Base-by-base conservation (phyloP, 495 filamentous ascomycete genomes). In the Xylaria telfairii region DNA sequence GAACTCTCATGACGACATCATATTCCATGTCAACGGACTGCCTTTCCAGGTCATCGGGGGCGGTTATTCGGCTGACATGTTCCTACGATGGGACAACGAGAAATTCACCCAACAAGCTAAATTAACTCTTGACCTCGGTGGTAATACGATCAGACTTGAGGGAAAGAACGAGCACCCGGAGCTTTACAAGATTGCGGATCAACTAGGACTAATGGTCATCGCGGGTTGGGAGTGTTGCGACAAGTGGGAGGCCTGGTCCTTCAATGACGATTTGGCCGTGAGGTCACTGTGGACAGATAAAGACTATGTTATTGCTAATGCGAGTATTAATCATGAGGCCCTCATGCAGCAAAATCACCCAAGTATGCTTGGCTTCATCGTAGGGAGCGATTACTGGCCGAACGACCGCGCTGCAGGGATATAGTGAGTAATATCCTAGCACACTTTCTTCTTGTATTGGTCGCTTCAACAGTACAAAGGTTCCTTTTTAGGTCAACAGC, bases 211-310 rank as follows among this genome's bases (percentile, higher is more conserved):
- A 10, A 90, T 92, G 88, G 75, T 92, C 6, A 75, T 92, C 56
- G 75, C 87, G 0, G 90, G 90, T 0, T 92, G 89, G 89, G 89
- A 91, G 65, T 92, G 90, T 72, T 92, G 90, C 70, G 86, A 91
- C 66, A 91, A 91, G 73, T 91, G 89, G 90, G 89, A 91, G 70
- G 88, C 82, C 0, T 91, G 89, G 89, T 76, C 82, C 66, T 90
- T 89, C 67, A 91, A 90, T 73, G 75, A 86, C 10, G 85, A 91
- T 42, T 75, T 85, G 12, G 70, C 81, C 3, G 83, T 83, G 1
- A 76, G 77, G 37, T 76, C 79, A 7, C 77, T 82, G 59, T 91
- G 88, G 87, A 78, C 64, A 0, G 81, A 83, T 0, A 67, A 74
- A 0, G 90, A 92, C 72, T 90, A 91, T 73, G 62, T 57, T 1